Percentiles rank a stretch among this genome's conserved stretches.
Evolutionary conservation across 345 rosid genomes (phyloP).

Genomic region (Linum trigynum): DNA sequence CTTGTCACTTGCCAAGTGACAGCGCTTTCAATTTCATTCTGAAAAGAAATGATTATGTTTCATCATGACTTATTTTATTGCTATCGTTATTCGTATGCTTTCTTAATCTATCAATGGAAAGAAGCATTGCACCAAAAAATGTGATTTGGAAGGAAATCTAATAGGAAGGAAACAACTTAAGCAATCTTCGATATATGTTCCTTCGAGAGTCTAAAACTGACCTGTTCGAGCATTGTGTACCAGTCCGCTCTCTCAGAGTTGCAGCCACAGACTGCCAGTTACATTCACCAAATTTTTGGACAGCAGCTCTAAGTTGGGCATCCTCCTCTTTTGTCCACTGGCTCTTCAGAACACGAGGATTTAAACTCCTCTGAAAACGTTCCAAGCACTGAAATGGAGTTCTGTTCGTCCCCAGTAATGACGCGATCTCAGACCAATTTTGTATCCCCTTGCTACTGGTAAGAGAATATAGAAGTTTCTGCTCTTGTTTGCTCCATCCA

Average conservation of each 20-base stretch:
- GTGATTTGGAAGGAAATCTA: too few species aligned
- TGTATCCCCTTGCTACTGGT: constrained; percentile 51
- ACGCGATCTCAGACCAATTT: constrained; percentile 66
- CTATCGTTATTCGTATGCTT: too few species aligned
- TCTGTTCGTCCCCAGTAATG: constrained; percentile 57
- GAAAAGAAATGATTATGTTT: too few species aligned
- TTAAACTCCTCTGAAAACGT: constrained; percentile 78
- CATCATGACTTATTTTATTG: too few species aligned
- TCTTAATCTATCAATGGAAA: too few species aligned
- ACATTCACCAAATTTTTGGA: constrained; percentile 54
- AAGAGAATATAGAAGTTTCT: constrained; percentile 43
- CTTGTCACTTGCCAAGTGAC: too few species aligned
- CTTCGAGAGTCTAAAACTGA: constrained; percentile 27
- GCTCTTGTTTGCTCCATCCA: constrained; percentile 63
- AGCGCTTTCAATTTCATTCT: too few species aligned
- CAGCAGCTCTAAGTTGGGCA: constrained; percentile 65
- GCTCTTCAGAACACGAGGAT: constrained; percentile 50
- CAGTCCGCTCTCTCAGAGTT: constrained; percentile 56
- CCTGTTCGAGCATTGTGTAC: constrained; percentile 90
- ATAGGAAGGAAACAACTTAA: neutral
- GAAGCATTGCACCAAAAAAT: too few species aligned
- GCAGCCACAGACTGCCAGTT: constrained; percentile 90
- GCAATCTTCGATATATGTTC: neutral
- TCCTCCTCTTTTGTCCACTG: constrained; percentile 89
- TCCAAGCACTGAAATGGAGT: constrained; percentile 84